A percentile compares a stretch with the other conserved stretches of the same genome.
Evolutionary conservation across 1,284 basidiomycete genomes (phyloP).

Genomic region (Cutaneotrichosporon arboriforme): DNA sequence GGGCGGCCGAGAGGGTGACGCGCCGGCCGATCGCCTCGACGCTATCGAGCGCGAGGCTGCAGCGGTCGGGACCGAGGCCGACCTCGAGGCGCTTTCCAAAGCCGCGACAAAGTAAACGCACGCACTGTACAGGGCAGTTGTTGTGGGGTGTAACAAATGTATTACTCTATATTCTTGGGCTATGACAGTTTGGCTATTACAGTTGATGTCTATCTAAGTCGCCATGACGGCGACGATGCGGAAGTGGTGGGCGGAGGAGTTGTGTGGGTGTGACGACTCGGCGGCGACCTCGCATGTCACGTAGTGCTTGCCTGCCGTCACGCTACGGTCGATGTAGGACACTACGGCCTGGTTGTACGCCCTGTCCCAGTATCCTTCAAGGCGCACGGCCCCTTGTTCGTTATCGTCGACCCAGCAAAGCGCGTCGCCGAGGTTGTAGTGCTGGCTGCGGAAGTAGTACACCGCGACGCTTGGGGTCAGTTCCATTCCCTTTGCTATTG

Average conservation of each 20-base stretch:
- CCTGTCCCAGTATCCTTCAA: slow-evolving; percentile 44
- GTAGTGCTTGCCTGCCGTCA: slow-evolving; percentile 38
- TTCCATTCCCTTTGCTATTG: background rate
- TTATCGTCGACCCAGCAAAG: slow-evolving; percentile 50
- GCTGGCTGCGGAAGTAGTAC: slow-evolving; percentile 46
- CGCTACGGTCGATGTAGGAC: slow-evolving; percentile 46
- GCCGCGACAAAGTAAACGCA: background rate
- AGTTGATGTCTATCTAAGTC: slow-evolving; percentile 33
- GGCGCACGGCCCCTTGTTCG: slow-evolving; percentile 34
- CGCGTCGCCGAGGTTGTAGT: slow-evolving; percentile 46
- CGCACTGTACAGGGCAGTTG: background rate
- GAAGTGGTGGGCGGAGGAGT: slow-evolving; percentile 46
- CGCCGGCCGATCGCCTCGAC: slow-evolving; percentile 12
- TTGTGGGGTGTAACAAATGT: background rate
- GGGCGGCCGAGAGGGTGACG: slow-evolving; percentile 2
- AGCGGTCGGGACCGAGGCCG: slow-evolving; percentile 19
- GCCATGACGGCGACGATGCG: slow-evolving; percentile 49
- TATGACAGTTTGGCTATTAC: background rate
- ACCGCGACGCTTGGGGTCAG: slow-evolving; percentile 38
- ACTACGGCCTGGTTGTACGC: slow-evolving; percentile 45
- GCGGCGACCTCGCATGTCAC: slow-evolving; percentile 46
- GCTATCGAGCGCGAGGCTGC: slow-evolving; percentile 19
- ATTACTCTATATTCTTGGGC: background rate
- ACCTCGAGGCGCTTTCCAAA: slow-evolving; percentile 15
- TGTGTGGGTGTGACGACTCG: slow-evolving; percentile 40